Conservation (phyloP, 2,329 filamentous ascomycete genomes). For the Cladophialophora yegresii region DNA sequence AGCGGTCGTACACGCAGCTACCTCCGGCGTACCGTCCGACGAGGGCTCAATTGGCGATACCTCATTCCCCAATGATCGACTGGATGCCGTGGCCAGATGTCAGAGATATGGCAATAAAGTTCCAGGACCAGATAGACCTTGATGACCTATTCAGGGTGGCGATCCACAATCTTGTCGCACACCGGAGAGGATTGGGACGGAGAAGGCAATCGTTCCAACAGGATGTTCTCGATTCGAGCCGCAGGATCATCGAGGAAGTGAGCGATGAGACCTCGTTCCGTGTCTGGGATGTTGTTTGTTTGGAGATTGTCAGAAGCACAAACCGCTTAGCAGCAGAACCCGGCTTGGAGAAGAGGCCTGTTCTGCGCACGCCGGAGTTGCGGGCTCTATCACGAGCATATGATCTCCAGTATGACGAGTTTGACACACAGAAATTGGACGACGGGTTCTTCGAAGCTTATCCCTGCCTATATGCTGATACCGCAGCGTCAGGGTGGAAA, state of each 20-base stretch:
- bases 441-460: conserved; percentile 24
- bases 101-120: conserved; percentile 53
- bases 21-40: conserved; percentile 56
- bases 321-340: conserved; percentile 1
- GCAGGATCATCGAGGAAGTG: background rate
- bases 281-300: conserved; percentile 23
- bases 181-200: conserved; percentile 7
- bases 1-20: conserved; percentile 43
- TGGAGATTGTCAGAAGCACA: conserved; percentile 14
- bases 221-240: background rate
- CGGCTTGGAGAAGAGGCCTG: conserved; percentile 1
- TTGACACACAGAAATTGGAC: conserved; percentile 64
- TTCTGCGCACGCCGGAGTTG: conserved; percentile 13
- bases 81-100: conserved; percentile 60
- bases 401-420: conserved; percentile 87
- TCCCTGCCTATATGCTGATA: conserved; percentile 21
- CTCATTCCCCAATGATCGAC: conserved; percentile 61
- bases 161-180: conserved; percentile 26
- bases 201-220: background rate
- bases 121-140: conserved; percentile 27
- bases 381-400: conserved; percentile 73
- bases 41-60: conserved; percentile 51
- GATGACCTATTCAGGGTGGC: conserved; percentile 23
- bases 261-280: conserved; percentile 21
- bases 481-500: conserved; percentile 17